Evolutionary conservation across 345 rosid species (phyloP).

Genomic region (Lepidium aucheri): DNA sequence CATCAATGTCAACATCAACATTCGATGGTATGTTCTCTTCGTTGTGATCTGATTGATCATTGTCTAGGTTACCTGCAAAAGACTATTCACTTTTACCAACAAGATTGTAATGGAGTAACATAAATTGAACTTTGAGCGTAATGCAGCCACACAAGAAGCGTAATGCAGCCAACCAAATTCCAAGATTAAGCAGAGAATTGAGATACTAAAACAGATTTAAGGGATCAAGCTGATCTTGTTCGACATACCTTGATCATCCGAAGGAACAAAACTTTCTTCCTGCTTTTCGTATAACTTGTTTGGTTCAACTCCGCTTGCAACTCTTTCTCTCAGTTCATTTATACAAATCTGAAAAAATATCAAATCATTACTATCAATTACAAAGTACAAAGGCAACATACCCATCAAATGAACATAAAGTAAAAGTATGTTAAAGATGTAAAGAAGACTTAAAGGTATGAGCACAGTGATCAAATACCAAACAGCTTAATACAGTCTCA

Average conservation of each 20-base stretch:
- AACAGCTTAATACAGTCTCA: background rate
- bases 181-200: background rate
- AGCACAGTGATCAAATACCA: background rate
- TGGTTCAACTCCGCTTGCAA: slow-evolving; percentile 79
- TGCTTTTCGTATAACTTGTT: slow-evolving; percentile 52
- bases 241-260: slow-evolving; percentile 45
- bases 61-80: slow-evolving; percentile 26
- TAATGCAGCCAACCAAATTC: background rate
- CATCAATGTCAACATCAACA: slow-evolving; percentile 12
- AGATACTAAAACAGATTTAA: background rate
- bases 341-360: slow-evolving; percentile 47
- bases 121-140: background rate
- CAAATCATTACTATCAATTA: background rate
- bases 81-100: background rate
- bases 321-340: slow-evolving; percentile 69
- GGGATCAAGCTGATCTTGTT: background rate
- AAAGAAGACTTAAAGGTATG: background rate
- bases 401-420: background rate
- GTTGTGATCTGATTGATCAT: slow-evolving; percentile 25
- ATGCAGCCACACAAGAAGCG: background rate
- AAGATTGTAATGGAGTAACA: background rate
- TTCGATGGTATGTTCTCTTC: slow-evolving; percentile 28
- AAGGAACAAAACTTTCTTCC: slow-evolving; percentile 26
- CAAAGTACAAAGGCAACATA: background rate
- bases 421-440: background rate